Evolutionary conservation across 2,329 filamentous ascomycete genomes (phyloP).

Genomic region (Fusarium goolgardi): DNA sequence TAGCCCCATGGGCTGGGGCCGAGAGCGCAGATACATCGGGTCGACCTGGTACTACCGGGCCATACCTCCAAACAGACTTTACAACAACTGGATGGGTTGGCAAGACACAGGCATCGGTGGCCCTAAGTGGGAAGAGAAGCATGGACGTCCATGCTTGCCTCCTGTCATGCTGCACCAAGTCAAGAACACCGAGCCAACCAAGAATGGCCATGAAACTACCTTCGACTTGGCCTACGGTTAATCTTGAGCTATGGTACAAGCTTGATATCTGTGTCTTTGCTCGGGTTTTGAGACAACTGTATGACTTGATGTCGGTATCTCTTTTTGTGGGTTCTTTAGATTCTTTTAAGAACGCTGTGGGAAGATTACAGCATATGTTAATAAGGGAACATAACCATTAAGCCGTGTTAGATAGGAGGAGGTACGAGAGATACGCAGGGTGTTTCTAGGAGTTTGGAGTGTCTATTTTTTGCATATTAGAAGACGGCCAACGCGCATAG

Average conservation of each 20-base stretch:
- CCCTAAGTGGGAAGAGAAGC: constrained; percentile 63
- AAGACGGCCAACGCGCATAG: constrained; percentile 3
- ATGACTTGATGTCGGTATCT: constrained; percentile 16
- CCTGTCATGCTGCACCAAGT: constrained; percentile 70
- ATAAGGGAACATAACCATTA: constrained; percentile 34
- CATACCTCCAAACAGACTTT: constrained; percentile 66
- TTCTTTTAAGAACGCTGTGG: constrained; percentile 10
- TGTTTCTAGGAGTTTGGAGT: constrained; percentile 43
- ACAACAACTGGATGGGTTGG: constrained; percentile 73
- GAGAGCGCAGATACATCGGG: constrained; percentile 68
- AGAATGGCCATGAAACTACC: constrained; percentile 55
- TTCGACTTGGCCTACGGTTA: constrained; percentile 56
- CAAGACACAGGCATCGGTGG: constrained; percentile 67
- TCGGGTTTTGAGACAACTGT: background rate
- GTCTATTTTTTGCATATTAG: constrained; percentile 22
- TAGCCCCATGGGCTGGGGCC: constrained; percentile 69
- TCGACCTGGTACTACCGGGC: constrained; percentile 71
- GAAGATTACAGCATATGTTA: constrained; percentile 34
- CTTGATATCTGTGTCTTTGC: background rate
- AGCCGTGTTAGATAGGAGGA: constrained; percentile 30
- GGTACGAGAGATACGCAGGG: constrained; percentile 43
- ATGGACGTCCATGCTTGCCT: constrained; percentile 69
- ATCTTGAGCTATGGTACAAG: constrained; percentile 18
- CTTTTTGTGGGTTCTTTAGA: constrained; percentile 15
- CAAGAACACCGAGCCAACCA: constrained; percentile 67